Evolutionary conservation across 192 early-diverging fungal genomes (phyloP), one percentile per base, ranked within the genome.

Genomic region (Diversispora epigaea): DNA sequence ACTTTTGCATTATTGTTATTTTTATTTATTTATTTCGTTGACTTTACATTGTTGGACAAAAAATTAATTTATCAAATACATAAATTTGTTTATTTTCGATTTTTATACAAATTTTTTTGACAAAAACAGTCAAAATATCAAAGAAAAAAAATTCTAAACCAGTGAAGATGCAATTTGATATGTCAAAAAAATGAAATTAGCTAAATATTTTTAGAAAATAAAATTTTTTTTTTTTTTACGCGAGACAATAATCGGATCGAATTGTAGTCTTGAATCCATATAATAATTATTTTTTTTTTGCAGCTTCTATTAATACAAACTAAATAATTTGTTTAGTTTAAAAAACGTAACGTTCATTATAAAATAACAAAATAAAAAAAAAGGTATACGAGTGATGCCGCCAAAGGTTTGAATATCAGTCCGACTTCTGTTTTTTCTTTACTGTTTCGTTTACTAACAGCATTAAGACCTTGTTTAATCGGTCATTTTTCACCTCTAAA

Each of bases 271-370:
- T 32, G 25, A 32, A 32, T 32, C 25, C 25, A 32, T 32, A 32
- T 32, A 32, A 32, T 32, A 1, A 32, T 32, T 32, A 32, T 32
- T 32, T 32, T 32, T 32, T 32, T 32, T 32, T 32, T 32, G 25
- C 25, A 32, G 25, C 25, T 32, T 32, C 25, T 32, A 32, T 32
- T 32, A 32, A 32, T 32, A 32, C 25, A 32, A 60, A 60, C 57
- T 60, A 32, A 60, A 60, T 60, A 25, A 25, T 58, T 60, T 60
- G 57, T 60, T 60, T 60, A 60, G 57, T 60, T 60, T 60, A 60
- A 60, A 25, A 60, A 25, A 32, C 57, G 22, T 12, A 60, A 32
- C 57, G 57, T 60, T 60, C 14, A n/a, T 58, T 25, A 22, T 22
- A 58, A n/a, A 60, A 60, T 25, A 19, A 19, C 55, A 56, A 17